A percentile compares a stretch with the other conserved stretches of the same genome.
These are phyloP conservation scores for Ustilago esculenta DNA, from an alignment of 1,284 basidiomycete species.

Conservation along the genomic window DNA sequence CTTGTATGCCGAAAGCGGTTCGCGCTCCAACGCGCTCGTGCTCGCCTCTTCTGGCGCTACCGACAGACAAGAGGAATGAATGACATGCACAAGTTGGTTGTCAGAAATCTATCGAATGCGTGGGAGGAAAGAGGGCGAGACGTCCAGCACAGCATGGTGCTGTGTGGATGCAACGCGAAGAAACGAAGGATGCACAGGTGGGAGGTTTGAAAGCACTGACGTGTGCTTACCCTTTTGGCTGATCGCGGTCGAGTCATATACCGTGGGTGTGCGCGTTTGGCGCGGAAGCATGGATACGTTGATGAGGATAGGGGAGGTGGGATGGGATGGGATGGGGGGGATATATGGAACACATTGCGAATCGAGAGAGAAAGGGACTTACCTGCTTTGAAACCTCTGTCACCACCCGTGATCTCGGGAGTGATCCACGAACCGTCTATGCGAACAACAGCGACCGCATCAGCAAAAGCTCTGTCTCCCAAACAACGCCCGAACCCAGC, in stretches of 20 bases:
- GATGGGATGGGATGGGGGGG: background rate
- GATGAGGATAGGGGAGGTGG: too few relatives aligned
- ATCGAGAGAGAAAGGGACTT: conserved; percentile 19
- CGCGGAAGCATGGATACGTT: too few relatives aligned
- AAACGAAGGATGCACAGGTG: conserved; percentile 25
- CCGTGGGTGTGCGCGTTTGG: too few relatives aligned
- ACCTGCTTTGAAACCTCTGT: conserved; percentile 64
- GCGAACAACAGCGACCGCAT: background rate
- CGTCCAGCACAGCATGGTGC: conserved; percentile 1
- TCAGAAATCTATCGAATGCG: background rate
- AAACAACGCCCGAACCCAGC: too few relatives aligned
- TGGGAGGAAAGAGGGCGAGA: conserved; percentile 2
- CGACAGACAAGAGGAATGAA: too few relatives aligned
- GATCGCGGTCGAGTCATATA: conserved; percentile 2
- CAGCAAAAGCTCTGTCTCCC: background rate
- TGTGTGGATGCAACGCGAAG: conserved; percentile 7
- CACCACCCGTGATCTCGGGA: conserved; percentile 63
- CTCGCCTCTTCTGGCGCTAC: conserved; percentile 33
- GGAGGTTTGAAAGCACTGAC: conserved; percentile 35
- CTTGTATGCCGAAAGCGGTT: conserved; percentile 45
- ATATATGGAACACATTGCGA: background rate
- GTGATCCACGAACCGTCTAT: conserved; percentile 64
- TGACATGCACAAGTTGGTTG: too few relatives aligned
- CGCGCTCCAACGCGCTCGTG: conserved; percentile 31
- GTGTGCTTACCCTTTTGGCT: conserved; percentile 51